Base-by-base conservation (phyloP, 306 rosid genomes). In the Trifolium dubium region DNA sequence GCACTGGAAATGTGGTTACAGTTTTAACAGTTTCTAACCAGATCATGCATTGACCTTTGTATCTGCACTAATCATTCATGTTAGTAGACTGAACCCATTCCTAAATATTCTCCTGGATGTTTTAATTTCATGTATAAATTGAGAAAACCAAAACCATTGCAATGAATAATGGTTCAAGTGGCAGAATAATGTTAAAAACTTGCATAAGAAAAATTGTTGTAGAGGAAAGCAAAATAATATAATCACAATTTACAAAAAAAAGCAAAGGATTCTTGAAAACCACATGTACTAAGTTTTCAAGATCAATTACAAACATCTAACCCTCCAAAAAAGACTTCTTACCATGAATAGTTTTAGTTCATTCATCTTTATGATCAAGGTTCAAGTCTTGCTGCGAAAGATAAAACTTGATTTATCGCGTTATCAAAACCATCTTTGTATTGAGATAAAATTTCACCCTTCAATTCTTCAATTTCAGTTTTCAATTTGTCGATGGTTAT, bases 21-120 rank as follows among this genome's bases (percentile, higher is more conserved):
- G 44, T 44, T 59, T 19, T 19, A 66, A 66, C 60, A 9, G 30
- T 64, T 51, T 29, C 71, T 35, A 50, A 29, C 28, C 55, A 58
- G 32, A 56, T 47, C 18, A 34, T 76, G 66, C 64, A 69, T 29
- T 46, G 30, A 39, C 13, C 64, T 50, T 37, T 17, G 63, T 50
- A 53, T 59, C 8, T 29, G 58, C 59, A 69, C 53, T 32, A 54
- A 70, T 65, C 37, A 14, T 53, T 17, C 78, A 5, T 64, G 66
- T 74, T 44, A 50, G 56, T 47, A 32, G 49, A 51, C 73, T 10
- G 15, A 69, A 18, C 64, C 37, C 39, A 58, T 58, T 62, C 37
- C 67, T 30, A 37, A 59, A 53, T 75, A 3, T 29, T 31, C 14
- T 31, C 29, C n/a, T 32, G 3, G 73, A 64, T 77, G 71, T 54